phyloP scores from a whole-genome alignment of 345 rosid species.

The Microthlaspi erraticum region DNA sequence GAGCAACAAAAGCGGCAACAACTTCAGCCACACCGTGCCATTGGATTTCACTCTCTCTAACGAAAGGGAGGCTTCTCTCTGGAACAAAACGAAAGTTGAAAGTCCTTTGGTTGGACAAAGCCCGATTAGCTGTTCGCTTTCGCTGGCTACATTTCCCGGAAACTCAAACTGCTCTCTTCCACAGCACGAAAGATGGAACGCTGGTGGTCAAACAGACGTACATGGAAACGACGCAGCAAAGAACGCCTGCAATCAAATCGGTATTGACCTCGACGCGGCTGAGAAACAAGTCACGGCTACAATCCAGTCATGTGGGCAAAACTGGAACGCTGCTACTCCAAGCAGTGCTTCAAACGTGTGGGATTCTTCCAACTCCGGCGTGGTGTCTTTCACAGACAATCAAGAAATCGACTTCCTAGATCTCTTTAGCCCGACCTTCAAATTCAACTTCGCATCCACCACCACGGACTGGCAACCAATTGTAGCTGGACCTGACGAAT shows the following conservation, averaged over 20 bases:
- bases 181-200: conserved; percentile 40
- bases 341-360: conserved; percentile 43
- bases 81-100: conserved; percentile 46
- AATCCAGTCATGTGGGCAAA: conserved; percentile 58
- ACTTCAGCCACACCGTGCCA: conserved; percentile 45
- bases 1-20: conserved; percentile 46
- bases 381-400: conserved; percentile 52
- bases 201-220: conserved; percentile 26
- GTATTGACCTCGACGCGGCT: background rate
- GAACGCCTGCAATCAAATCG: conserved; percentile 34
- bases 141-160: conserved; percentile 48
- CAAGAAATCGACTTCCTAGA: conserved; percentile 59
- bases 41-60: conserved; percentile 46
- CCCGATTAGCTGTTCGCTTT: conserved; percentile 48
- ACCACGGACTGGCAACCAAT: conserved; percentile 70
- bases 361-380: conserved; percentile 51
- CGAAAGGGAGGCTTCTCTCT: conserved; percentile 39
- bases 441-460: conserved; percentile 45
- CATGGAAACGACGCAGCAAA: conserved; percentile 41
- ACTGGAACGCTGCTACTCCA: conserved; percentile 47
- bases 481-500: conserved; percentile 66
- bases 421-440: conserved; percentile 46
- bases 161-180: conserved; percentile 43
- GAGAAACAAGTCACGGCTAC: conserved; percentile 51
- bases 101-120: conserved; percentile 49